Percentiles rank a stretch among this genome's conserved stretches.
Evolutionary conservation across 768 basidiomycete species (phyloP).

Genomic region (Cyclocybe aegerita): DNA sequence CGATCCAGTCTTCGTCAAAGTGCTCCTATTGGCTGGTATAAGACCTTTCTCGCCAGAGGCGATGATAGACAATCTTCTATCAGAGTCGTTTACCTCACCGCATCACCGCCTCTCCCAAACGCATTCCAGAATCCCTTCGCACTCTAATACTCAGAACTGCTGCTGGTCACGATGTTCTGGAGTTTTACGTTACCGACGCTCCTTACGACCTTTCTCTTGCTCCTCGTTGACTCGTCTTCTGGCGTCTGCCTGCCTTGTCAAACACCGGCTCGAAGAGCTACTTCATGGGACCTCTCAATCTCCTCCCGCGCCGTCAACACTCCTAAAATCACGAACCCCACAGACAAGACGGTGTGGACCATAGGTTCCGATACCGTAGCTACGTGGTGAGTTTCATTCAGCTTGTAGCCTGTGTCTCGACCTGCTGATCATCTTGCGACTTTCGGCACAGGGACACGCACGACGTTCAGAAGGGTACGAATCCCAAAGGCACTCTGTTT

Average conservation of each 20-base stretch:
- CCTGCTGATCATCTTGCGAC: slow-evolving; percentile 19
- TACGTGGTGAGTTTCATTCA: slow-evolving; percentile 40
- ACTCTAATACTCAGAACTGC: slow-evolving; percentile 15
- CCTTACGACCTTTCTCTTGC: slow-evolving; percentile 18
- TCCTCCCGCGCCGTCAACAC: slow-evolving; percentile 33
- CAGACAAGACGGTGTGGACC: slow-evolving; percentile 36
- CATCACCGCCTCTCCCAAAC: slow-evolving; percentile 1
- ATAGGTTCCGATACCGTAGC: slow-evolving; percentile 34
- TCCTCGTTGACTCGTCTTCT: slow-evolving; percentile 20
- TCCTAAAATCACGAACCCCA: slow-evolving; percentile 42
- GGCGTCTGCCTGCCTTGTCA: slow-evolving; percentile 29
- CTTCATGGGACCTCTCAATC: slow-evolving; percentile 12
- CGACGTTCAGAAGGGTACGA: slow-evolving; percentile 29
- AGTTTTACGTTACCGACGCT: slow-evolving; percentile 21
- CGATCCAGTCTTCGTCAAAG: slow-evolving; percentile 15
- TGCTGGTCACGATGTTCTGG: slow-evolving; percentile 35
- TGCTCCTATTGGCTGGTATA: slow-evolving; percentile 19
- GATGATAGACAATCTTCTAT: slow-evolving; percentile 2
- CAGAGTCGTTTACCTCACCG: slow-evolving; percentile 13
- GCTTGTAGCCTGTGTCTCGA: slow-evolving; percentile 9
- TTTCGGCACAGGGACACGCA: slow-evolving; percentile 38
- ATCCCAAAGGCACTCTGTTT: slow-evolving; percentile 38
- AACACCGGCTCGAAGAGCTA: slow-evolving; percentile 17
- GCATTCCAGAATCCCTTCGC: neutral
- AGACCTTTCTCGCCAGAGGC: slow-evolving; percentile 4